phyloP scores from a whole-genome alignment of 495 filamentous ascomycete genomes.

The Gamarada debralockiae region DNA sequence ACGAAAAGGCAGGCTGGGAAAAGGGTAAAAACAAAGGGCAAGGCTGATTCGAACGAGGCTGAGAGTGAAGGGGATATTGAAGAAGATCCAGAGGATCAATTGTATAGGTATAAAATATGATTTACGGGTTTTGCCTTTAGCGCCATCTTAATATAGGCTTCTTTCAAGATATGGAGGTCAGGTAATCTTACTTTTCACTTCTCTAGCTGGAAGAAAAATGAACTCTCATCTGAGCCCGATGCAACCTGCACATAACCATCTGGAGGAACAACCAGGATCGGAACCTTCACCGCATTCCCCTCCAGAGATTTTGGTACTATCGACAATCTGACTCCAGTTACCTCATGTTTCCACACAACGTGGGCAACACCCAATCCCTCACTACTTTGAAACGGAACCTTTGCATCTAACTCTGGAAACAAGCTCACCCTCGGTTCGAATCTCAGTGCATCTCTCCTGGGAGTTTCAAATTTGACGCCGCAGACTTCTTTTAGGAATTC shows the following conservation, averaged over 20 bases:
- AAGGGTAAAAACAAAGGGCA: neutral
- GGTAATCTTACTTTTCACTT: too few relatives aligned
- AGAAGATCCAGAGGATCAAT: neutral
- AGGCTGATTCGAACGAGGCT: slow-evolving; percentile 1
- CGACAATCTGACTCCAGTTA: neutral
- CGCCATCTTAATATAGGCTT: too few relatives aligned
- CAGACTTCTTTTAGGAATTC: slow-evolving; percentile 5
- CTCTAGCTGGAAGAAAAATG: too few relatives aligned
- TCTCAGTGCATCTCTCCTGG: neutral
- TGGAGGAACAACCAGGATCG: too few relatives aligned
- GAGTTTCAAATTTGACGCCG: neutral
- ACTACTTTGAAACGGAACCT: neutral
- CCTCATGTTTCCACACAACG: neutral
- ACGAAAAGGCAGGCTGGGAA: slow-evolving; percentile 2
- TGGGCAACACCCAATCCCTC: neutral
- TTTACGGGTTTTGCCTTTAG: too few relatives aligned
- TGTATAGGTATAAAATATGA: too few relatives aligned
- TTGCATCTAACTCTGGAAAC: neutral
- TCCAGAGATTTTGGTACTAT: too few relatives aligned
- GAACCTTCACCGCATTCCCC: too few relatives aligned
- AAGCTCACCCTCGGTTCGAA: neutral
- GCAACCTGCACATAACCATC: too few relatives aligned
- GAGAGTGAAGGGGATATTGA: slow-evolving; percentile 4
- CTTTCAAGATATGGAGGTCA: too few relatives aligned
- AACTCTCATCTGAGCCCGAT: too few relatives aligned